Evolutionary conservation across 495 filamentous ascomycete species (phyloP).

Genomic region (Poronia punctata): DNA sequence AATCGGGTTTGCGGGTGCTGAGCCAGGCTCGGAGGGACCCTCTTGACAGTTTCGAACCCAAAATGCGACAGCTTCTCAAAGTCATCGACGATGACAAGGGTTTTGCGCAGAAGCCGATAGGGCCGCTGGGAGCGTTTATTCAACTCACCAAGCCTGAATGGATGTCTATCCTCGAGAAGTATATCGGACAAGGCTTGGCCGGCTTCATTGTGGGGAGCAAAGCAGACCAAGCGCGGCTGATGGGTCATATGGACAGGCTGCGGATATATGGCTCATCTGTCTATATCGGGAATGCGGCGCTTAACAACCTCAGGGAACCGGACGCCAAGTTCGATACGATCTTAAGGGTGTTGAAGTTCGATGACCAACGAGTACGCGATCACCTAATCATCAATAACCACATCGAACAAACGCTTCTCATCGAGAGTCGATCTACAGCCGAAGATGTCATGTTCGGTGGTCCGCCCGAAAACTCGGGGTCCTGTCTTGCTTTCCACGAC

Average conservation of each 20-base stretch:
- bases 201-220: constrained; percentile 77
- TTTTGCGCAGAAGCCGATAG: constrained; percentile 68
- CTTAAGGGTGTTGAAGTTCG: constrained; percentile 72
- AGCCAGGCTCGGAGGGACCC: constrained; percentile 23
- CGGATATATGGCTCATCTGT: constrained; percentile 51
- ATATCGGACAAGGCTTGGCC: constrained; percentile 55
- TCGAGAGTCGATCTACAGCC: constrained; percentile 59
- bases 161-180: constrained; percentile 74
- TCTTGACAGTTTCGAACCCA: constrained; percentile 49
- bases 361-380: constrained; percentile 67
- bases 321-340: constrained; percentile 65
- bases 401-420: constrained; percentile 79
- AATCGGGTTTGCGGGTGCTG: constrained; percentile 27
- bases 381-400: constrained; percentile 75
- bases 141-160: constrained; percentile 71
- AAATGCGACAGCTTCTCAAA: constrained; percentile 55
- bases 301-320: constrained; percentile 67
- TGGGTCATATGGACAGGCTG: constrained; percentile 52
- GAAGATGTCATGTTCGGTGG: constrained; percentile 62
- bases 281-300: constrained; percentile 55
- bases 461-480: constrained; percentile 61
- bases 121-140: constrained; percentile 73
- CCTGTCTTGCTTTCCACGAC: constrained; percentile 58
- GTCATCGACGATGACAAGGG: constrained; percentile 58
- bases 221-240: constrained; percentile 57